Percentiles rank a stretch among this genome's conserved stretches.
Evolutionary conservation across 495 filamentous ascomycete species (phyloP).

Genomic region (Penicillium psychrofluorescens): DNA sequence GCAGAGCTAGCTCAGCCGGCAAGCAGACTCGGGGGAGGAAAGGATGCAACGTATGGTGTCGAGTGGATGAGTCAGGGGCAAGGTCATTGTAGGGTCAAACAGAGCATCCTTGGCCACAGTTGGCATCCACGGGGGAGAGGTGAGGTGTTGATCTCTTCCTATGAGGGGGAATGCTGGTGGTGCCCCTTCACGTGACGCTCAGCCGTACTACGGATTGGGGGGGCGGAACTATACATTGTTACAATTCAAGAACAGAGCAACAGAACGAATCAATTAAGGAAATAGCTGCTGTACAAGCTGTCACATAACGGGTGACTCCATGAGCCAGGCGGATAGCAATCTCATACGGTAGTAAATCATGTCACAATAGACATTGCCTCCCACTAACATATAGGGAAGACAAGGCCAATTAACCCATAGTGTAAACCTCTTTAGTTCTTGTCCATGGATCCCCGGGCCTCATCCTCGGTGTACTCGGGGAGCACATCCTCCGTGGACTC

Average conservation of each 20-base stretch:
- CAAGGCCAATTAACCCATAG: background rate
- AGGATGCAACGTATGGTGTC: slow-evolving; percentile 16
- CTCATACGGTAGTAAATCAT: background rate
- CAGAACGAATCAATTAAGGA: no score
- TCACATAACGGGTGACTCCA: no score
- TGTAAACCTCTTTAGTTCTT: slow-evolving; percentile 18
- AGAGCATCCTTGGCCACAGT: slow-evolving; percentile 18
- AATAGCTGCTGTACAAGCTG: slow-evolving; percentile 11
- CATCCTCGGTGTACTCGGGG: slow-evolving; percentile 27
- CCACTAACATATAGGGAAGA: background rate
- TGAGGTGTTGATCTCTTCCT: slow-evolving; percentile 14
- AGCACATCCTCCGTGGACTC: slow-evolving; percentile 24
- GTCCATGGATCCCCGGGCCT: slow-evolving; percentile 13
- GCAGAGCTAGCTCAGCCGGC: slow-evolving; percentile 17
- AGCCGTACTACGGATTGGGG: background rate
- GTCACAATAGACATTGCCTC: background rate
- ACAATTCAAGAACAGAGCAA: no score
- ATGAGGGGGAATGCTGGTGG: slow-evolving; percentile 19
- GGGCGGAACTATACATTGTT: no score
- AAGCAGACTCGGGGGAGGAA: slow-evolving; percentile 11
- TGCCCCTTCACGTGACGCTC: slow-evolving; percentile 4
- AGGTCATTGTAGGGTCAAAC: slow-evolving; percentile 23
- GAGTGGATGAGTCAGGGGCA: slow-evolving; percentile 9
- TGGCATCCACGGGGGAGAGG: slow-evolving; percentile 9
- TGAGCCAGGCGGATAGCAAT: no score